phyloP scores from a whole-genome alignment of 2,329 filamentous ascomycete genomes.

The Orbilia ellipsospora region DNA sequence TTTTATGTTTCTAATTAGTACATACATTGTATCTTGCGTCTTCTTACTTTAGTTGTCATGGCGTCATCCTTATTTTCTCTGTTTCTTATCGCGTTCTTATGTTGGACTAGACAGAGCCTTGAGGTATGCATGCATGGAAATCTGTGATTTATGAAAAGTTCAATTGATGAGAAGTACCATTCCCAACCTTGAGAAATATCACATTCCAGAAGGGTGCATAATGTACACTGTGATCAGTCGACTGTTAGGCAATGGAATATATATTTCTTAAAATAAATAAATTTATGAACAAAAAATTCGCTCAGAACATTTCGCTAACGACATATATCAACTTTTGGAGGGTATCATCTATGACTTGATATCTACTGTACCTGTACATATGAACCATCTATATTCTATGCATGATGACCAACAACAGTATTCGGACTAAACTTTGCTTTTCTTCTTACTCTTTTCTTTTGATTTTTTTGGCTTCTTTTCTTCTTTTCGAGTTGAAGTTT shows the following conservation, averaged over 20 bases:
- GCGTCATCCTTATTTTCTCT: too few species aligned
- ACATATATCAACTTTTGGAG: neutral
- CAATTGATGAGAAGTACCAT: neutral
- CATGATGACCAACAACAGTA: neutral
- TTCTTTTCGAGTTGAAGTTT: slow-evolving; percentile 20
- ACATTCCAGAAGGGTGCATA: too few species aligned
- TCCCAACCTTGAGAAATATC: too few species aligned
- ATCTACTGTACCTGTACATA: slow-evolving; percentile 1
- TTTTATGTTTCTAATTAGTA: slow-evolving; percentile 1
- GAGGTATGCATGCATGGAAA: neutral
- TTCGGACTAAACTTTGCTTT: neutral
- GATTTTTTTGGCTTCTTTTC: slow-evolving; percentile 4
- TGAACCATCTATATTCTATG: neutral
- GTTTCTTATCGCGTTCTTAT: neutral
- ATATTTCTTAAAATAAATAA: too few species aligned
- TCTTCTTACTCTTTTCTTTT: slow-evolving; percentile 27
- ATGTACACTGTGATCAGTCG: too few species aligned
- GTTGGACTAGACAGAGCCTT: slow-evolving; percentile 7
- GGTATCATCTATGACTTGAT: slow-evolving; percentile 12
- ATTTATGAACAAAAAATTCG: too few species aligned
- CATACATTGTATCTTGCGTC: neutral
- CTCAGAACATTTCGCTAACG: neutral
- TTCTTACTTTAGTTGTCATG: neutral
- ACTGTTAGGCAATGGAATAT: too few species aligned
- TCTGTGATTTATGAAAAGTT: slow-evolving; percentile 2